Base-by-base conservation (phyloP, 495 filamentous ascomycete species). In the Monascus purpureus region DNA sequence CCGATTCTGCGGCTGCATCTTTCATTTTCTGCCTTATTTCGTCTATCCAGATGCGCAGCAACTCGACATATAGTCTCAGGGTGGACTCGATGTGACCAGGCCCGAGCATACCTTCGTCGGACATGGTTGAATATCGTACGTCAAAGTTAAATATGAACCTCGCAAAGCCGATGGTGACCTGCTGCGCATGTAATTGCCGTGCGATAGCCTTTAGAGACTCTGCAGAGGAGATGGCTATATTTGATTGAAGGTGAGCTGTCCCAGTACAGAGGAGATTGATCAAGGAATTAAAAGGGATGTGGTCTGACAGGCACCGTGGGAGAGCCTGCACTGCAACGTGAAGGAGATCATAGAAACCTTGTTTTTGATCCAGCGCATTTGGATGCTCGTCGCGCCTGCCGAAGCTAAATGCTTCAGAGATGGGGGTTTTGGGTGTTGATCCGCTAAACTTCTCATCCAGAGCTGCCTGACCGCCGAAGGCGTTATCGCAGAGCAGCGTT, bases 131-230 rank as follows among this genome's bases (percentile, higher is more conserved):
- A 53, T 95, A 95, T 17, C 84, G 77, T 40, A 88, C 84, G 55
- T 99, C 92, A 47, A 95, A 96, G 33, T 84, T 92, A 61, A 99
- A 95, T 19, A 97, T 96, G 42, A 96, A 97, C 24, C 86, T 64
- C 11, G 87, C 81, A 59, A 96, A 97, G 3, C 92, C 86, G 47
- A 94, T 92, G 2, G 88, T 95, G 14, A 97, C 88, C 52, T 86
- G 83, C 44, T 96, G 87, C 1, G 90, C 88, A 57, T 93, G 82
- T 6, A 76, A 81, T 50, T 97, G 87, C 12, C 82, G 70, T 6
- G 92, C 90, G 46, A 97, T 96, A 1, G 88, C 84, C 53, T 94
- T 95, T 3, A 97, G 55, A 7, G 90, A 94, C 43, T 88, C 80
- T 3, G 83, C 79, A 2, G 90, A 97, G 2, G 90, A 95, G 15